phyloP scores from a whole-genome alignment of 2,329 filamentous ascomycete genomes.

The Ophiostoma triangulosporum region DNA sequence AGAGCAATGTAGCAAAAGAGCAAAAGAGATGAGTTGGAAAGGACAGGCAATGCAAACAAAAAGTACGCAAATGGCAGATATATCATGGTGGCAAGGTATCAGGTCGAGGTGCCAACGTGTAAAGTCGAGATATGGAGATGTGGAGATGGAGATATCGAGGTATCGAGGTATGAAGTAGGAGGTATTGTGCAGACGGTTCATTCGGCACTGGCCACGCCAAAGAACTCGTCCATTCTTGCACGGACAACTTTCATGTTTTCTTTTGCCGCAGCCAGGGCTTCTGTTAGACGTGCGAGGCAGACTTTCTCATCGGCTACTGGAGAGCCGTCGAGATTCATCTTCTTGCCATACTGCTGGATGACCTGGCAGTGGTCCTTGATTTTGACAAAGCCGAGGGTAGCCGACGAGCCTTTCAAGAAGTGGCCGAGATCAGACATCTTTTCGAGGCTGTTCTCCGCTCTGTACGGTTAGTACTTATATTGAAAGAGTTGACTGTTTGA shows the following conservation, averaged over 20 bases:
- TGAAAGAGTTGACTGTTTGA: background rate
- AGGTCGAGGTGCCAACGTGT: background rate
- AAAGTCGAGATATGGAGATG: background rate
- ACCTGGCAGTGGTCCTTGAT: slow-evolving; percentile 90
- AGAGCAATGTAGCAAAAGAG: no score
- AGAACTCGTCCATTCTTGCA: slow-evolving; percentile 57
- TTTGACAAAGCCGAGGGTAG: slow-evolving; percentile 80
- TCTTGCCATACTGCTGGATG: slow-evolving; percentile 83
- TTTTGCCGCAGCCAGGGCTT: slow-evolving; percentile 59
- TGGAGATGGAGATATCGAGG: background rate
- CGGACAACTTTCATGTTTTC: slow-evolving; percentile 64
- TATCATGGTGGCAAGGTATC: no score
- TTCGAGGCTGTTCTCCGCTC: slow-evolving; percentile 40
- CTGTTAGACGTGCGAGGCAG: slow-evolving; percentile 56
- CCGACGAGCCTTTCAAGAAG: slow-evolving; percentile 94
- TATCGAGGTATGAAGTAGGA: background rate
- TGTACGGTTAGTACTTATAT: slow-evolving; percentile 19
- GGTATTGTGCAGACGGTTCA: background rate
- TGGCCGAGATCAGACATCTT: slow-evolving; percentile 75
- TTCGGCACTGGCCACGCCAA: background rate
- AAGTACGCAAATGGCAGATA: background rate
- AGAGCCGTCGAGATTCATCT: slow-evolving; percentile 64
- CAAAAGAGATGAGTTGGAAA: no score
- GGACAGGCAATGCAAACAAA: background rate
- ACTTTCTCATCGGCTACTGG: slow-evolving; percentile 51